These are phyloP conservation scores for Melaleuca alternifolia DNA, from an alignment of 345 rosid species.

Conservation along the genomic window DNA sequence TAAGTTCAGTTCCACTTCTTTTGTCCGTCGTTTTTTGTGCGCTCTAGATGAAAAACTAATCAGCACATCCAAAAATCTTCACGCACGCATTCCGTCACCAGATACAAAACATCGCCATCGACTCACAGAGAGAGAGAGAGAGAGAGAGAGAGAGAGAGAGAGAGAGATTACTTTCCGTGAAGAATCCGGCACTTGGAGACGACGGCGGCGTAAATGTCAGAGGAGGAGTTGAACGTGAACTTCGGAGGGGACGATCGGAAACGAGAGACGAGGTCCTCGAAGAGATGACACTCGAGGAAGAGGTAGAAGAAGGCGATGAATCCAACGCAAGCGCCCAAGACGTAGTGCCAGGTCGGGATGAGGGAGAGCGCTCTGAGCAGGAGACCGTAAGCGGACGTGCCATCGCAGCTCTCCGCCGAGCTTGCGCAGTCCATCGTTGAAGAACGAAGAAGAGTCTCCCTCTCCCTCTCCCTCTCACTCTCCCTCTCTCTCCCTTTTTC, in stretches of 20 bases:
- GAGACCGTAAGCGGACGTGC: slow-evolving; percentile 27
- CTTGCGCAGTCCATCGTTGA: not conserved
- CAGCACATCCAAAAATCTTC: not conserved
- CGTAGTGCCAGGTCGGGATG: slow-evolving; percentile 47
- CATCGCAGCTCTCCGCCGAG: not conserved
- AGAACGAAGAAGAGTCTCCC: not conserved
- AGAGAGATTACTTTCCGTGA: slow-evolving; percentile 44
- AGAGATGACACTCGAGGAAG: slow-evolving; percentile 60
- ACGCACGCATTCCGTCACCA: not conserved
- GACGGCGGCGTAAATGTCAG: slow-evolving; percentile 41
- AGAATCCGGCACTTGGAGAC: slow-evolving; percentile 60
- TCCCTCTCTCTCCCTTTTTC: not conserved
- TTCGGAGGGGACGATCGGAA: slow-evolving; percentile 30
- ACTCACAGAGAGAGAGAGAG: not conserved
- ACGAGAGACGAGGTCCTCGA: slow-evolving; percentile 36
- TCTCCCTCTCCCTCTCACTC: not conserved
- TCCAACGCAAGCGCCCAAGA: slow-evolving; percentile 5
- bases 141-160: not conserved
- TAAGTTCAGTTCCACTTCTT: no score
- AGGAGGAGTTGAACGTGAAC: slow-evolving; percentile 32
- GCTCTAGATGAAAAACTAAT: not conserved
- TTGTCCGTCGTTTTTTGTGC: not conserved
- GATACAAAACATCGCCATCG: not conserved
- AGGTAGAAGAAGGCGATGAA: slow-evolving; percentile 39
- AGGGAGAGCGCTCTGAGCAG: slow-evolving; percentile 29